Percentiles rank a stretch among this genome's conserved stretches.
These are phyloP conservation scores for Cucurbita maxima DNA, from an alignment of 306 rosid genomes.

Conservation along the genomic window DNA sequence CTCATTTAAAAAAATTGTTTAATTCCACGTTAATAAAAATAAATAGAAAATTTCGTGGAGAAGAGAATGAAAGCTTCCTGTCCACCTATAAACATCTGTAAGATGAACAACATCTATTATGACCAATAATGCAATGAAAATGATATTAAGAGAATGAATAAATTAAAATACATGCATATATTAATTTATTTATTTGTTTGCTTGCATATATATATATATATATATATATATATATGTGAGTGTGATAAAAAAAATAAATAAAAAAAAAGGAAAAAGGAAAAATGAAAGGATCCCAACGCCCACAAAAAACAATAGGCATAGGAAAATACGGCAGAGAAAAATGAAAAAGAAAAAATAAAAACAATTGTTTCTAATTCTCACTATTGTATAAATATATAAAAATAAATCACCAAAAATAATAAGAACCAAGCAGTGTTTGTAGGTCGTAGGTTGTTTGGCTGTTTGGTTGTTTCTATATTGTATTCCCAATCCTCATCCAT, in stretches of 20 bases:
- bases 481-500: not conserved
- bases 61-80: no score
- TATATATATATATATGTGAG: no score
- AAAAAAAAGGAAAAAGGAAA: conserved; percentile 3
- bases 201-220: no score
- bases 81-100: no score
- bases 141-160: not conserved
- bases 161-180: conserved; percentile 1
- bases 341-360: not conserved
- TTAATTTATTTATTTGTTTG: no score
- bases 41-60: no score
- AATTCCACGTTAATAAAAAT: no score
- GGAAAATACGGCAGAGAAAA: not conserved
- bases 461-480: not conserved
- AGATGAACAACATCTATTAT: no score
- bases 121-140: not conserved
- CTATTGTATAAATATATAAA: not conserved
- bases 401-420: not conserved
- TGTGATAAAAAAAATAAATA: no score
- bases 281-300: conserved; percentile 36
- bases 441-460: no score
- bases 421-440: not conserved
- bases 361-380: not conserved
- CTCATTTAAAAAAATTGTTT: not conserved
- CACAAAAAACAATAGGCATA: conserved; percentile 53